Evolutionary conservation across 73 alveolate species (phyloP), one percentile per base, ranked within the genome.

Genomic region (Effrenium voratum): DNA sequence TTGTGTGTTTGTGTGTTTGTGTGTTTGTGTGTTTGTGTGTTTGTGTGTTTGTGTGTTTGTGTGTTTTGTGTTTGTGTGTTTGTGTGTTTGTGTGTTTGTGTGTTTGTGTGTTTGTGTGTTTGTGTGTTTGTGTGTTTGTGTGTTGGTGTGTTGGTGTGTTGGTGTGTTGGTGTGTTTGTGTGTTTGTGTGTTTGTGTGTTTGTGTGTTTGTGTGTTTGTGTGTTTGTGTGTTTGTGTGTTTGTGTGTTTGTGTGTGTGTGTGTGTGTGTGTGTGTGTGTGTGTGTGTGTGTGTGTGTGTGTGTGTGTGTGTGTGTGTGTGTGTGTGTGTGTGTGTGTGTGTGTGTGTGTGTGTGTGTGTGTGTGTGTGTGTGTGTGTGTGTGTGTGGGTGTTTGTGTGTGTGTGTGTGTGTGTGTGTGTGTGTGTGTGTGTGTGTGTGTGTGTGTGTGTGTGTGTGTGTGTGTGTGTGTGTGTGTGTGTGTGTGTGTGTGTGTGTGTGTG

Each of bases 251-350:
- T 76, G 87, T 76, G 60, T 76, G 87, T 76, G 87, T 76, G 60
- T 76, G 87, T 76, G 60, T 76, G 55, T 76, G 87, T 76, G 87
- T 76, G 60, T 76, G 87, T 76, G 87, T 76, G 60, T 76, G 87
- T 76, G 87, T 76, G 60, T 76, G 60, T 76, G 60, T 76, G 41
- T 76, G 87, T 76, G 87, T 76, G 60, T 76, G 60, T 76, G 87
- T 76, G 55, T 76, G 60, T 76, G 34, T 76, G 60, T 40, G 60
- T 40, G 59, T 36, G 60, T 76, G 87, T 76, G 60, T n/a, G 60
- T 76, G 60, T 76, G 87, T 40, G 87, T 76, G 60, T 40, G 41
- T 76, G 87, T 76, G 60, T 76, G 60, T 76, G 41, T 76, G 60
- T 76, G 87, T 76, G 87, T 76, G 41, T 76, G 87, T 76, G 41